Conservation (phyloP, 345 rosid species). For the Hibiscus trionum region DNA sequence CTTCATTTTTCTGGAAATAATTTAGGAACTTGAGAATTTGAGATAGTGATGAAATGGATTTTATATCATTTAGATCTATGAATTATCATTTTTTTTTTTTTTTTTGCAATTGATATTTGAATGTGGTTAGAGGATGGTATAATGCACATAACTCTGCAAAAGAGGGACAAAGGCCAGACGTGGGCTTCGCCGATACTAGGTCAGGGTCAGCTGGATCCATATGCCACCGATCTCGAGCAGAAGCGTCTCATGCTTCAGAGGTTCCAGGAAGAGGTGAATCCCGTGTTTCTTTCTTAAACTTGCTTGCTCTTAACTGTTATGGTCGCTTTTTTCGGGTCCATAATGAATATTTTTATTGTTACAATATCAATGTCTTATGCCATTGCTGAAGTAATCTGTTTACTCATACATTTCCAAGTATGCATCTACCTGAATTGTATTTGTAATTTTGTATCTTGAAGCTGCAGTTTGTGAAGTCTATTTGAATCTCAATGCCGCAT, state of each 20-base stretch:
- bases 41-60: neutral
- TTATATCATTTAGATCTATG: neutral
- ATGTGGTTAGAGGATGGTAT: constrained; percentile 59
- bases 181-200: constrained; percentile 86
- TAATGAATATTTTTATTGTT: neutral
- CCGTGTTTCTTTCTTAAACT: neutral
- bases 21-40: neutral
- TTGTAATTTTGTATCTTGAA: neutral
- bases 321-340: neutral
- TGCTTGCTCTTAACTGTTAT: neutral
- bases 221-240: constrained; percentile 68
- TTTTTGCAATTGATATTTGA: neutral
- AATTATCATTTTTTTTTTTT: neutral
- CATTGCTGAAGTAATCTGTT: neutral
- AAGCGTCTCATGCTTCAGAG: constrained; percentile 95
- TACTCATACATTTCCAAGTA: neutral
- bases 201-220: constrained; percentile 70
- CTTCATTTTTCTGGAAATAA: neutral
- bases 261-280: constrained; percentile 87
- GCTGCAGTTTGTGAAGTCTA: neutral
- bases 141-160: constrained; percentile 82
- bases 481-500: neutral
- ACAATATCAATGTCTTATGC: neutral
- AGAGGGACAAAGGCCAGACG: constrained; percentile 88
- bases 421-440: neutral